Conservation (phyloP, 169 alveolate species). For the Plasmodium vinckei region DNA sequence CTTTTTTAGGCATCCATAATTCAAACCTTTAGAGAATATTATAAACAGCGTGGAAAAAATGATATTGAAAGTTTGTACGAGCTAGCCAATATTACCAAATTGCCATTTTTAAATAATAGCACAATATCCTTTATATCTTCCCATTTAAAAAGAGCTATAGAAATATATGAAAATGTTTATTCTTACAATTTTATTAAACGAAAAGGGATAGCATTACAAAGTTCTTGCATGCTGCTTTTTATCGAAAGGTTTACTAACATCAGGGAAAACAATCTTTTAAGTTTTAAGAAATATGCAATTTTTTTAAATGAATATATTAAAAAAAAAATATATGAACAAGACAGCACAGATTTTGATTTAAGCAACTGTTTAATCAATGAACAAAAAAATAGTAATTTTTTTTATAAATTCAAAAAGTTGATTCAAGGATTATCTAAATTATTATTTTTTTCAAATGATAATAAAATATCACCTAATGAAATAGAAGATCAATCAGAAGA, state of each 20-base stretch:
- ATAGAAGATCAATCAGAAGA: not conserved
- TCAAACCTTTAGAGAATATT: slow-evolving; percentile 41
- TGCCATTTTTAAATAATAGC: slow-evolving; percentile 44
- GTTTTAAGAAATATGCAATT: slow-evolving; percentile 2
- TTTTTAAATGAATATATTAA: slow-evolving; percentile 12
- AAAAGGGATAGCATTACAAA: slow-evolving; percentile 1
- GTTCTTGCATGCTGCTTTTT: slow-evolving; percentile 37
- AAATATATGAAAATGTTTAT: slow-evolving; percentile 50
- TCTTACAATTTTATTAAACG: slow-evolving; percentile 30
- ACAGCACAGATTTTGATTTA: not conserved
- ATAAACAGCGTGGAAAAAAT: slow-evolving; percentile 29
- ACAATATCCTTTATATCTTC: slow-evolving; percentile 34
- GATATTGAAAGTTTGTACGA: slow-evolving; percentile 61
- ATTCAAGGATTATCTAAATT: slow-evolving; percentile 13
- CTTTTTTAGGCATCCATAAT: slow-evolving; percentile 41
- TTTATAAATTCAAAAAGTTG: slow-evolving; percentile 30
- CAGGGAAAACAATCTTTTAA: slow-evolving; percentile 10
- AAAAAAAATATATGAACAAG: slow-evolving; percentile 8
- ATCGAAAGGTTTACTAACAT: slow-evolving; percentile 25
- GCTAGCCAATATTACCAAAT: slow-evolving; percentile 19
- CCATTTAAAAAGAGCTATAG: slow-evolving; percentile 62
- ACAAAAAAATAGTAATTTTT: slow-evolving; percentile 2
- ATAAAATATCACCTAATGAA: not conserved
- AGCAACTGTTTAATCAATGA: slow-evolving; percentile 22
- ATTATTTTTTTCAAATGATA: slow-evolving; percentile 13